Base-by-base conservation (phyloP, 2,329 filamentous ascomycete species). In the Aureobasidium vineae region DNA sequence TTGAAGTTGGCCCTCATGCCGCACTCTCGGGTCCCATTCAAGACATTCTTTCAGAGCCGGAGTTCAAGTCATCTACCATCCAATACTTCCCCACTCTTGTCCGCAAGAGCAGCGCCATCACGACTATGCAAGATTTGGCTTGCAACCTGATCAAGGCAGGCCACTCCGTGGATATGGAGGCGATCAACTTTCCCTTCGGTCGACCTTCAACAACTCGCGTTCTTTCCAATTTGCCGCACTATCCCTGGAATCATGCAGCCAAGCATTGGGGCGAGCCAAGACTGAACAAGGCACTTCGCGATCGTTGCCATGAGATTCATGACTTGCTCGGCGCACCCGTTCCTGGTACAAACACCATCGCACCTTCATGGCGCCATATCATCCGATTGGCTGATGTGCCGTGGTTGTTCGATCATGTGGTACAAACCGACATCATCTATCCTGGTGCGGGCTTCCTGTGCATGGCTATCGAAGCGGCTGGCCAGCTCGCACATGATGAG, bases 1-100 rank as follows among this genome's bases (percentile, higher is more conserved):
- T 82, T 3, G 81, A 82, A 57, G 67, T 82, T 11, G 80, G 81
- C 0, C 78, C 80, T 1, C 80, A 82, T 65, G 76, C 80, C 0
- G 76, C 78, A 4, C 73, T 83, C 2, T 78, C 76, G 68, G 74
- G 74, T 0, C 79, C 80, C 0, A 73, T 75, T 0, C 41, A 38
- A 43, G 53, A 57, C n/a, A 71, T 67, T 1, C 73, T 79, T 57
- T 78, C 72, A 1, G 43, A 36, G 4, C 41, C 43, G 16, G 53
- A 57, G 28, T n/a, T 38, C 19, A 38, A 36, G 23, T 31, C 43
- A 15, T 23, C 36, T 10, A 57, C 43, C 21, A 28, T 57, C 23
- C 36, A 57, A 21, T 57, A 57, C 43, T 36, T 43, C 38, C 43
- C 53, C n/a, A 38, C 43, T 28, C 53, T 57, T 19, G 53, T 38